Evolutionary conservation across 306 rosid species (phyloP).

Genomic region (Bauhinia variegata): DNA sequence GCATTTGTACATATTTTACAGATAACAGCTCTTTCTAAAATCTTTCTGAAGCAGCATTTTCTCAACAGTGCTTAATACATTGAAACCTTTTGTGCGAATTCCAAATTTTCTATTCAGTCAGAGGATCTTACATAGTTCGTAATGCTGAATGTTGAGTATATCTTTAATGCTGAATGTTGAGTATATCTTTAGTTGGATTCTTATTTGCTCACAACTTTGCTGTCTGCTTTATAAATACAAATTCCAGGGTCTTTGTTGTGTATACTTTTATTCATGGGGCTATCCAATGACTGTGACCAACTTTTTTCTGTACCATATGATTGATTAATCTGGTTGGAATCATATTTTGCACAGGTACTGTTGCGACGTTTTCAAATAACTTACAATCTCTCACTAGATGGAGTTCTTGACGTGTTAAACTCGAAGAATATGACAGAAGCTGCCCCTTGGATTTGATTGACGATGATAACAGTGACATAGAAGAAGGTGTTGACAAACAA

Average conservation of each 20-base stretch:
- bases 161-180: background rate
- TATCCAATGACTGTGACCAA: background rate
- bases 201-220: background rate
- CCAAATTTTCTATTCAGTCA: background rate
- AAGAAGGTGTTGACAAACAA: slow-evolving; percentile 86
- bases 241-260: too few species aligned
- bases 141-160: background rate
- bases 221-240: too few species aligned
- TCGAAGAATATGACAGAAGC: slow-evolving; percentile 94
- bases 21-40: too few species aligned
- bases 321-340: slow-evolving; percentile 16
- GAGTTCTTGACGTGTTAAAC: slow-evolving; percentile 88
- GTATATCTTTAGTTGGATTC: background rate
- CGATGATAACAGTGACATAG: slow-evolving; percentile 71
- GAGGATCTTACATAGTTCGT: background rate
- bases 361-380: slow-evolving; percentile 86
- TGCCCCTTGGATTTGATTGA: slow-evolving; percentile 92
- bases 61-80: too few species aligned
- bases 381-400: slow-evolving; percentile 89
- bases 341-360: slow-evolving; percentile 62
- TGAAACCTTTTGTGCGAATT: too few species aligned
- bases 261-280: too few species aligned
- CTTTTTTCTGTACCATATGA: slow-evolving; percentile 15
- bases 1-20: too few species aligned
- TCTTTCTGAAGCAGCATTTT: too few species aligned